Conservation (phyloP, 306 rosid species). For the Neltuma alba region DNA sequence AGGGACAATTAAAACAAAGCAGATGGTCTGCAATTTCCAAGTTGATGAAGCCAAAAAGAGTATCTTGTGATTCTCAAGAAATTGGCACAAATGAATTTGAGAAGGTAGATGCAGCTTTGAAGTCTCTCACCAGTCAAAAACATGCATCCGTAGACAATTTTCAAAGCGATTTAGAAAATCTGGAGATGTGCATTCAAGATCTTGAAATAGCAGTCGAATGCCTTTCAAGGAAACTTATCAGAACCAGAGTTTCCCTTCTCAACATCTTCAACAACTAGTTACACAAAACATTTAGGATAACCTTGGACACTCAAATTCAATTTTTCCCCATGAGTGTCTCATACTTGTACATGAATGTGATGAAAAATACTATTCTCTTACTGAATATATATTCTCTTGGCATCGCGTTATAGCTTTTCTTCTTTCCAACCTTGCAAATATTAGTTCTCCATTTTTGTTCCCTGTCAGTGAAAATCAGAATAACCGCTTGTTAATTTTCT, state of each 20-base stretch:
- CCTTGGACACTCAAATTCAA: background rate
- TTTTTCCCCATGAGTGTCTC: slow-evolving; percentile 9
- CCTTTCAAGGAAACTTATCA: slow-evolving; percentile 36
- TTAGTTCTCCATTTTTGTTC: background rate
- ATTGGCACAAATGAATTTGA: slow-evolving; percentile 29
- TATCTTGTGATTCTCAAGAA: slow-evolving; percentile 10
- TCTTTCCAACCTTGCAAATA: background rate
- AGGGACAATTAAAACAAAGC: slow-evolving; percentile 25
- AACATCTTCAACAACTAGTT: slow-evolving; percentile 41
- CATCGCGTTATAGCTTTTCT: background rate
- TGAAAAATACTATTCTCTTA: background rate
- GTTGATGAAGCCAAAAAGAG: slow-evolving; percentile 36
- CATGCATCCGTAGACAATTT: slow-evolving; percentile 6
- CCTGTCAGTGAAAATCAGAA: background rate
- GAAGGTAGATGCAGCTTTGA: slow-evolving; percentile 34
- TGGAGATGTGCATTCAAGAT: slow-evolving; percentile 38
- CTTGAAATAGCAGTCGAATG: slow-evolving; percentile 30
- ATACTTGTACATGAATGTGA: slow-evolving; percentile 29
- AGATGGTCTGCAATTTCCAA: slow-evolving; percentile 34
- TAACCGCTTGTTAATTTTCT: background rate
- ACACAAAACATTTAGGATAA: background rate
- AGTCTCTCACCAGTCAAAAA: slow-evolving; percentile 28
- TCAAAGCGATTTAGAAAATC: slow-evolving; percentile 14
- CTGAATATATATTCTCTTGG: slow-evolving; percentile 2
- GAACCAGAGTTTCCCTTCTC: slow-evolving; percentile 40